A percentile compares a stretch with the other conserved stretches of the same genome.
These are phyloP conservation scores for Ogataea polymorpha DNA, from an alignment of 805 yeast genomes.

Conservation along the genomic window DNA sequence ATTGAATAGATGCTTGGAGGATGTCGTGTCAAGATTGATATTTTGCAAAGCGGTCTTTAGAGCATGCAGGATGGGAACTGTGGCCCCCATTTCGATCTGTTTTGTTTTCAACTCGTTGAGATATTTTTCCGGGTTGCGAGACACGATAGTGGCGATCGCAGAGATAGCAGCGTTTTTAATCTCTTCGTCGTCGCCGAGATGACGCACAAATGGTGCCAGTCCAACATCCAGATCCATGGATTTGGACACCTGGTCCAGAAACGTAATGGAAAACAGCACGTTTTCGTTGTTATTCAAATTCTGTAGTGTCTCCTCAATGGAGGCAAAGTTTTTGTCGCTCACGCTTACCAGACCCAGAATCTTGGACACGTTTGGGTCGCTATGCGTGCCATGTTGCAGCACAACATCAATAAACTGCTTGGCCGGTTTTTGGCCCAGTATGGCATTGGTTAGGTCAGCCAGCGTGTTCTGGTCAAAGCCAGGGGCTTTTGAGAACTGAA, in stretches of 20 bases:
- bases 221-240: constrained; percentile 32
- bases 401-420: constrained; percentile 15
- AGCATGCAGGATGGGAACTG: constrained; percentile 9
- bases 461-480: constrained; percentile 21
- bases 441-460: constrained; percentile 17
- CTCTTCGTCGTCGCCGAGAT: constrained; percentile 32
- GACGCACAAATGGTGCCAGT: constrained; percentile 36
- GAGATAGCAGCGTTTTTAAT: constrained; percentile 48
- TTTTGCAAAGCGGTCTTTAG: constrained; percentile 12
- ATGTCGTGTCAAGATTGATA: constrained; percentile 6
- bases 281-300: constrained; percentile 21
- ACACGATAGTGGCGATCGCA: constrained; percentile 49
- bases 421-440: constrained; percentile 13
- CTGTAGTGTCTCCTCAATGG: constrained; percentile 18
- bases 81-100: constrained; percentile 10
- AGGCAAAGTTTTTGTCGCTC: constrained; percentile 31
- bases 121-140: constrained; percentile 37
- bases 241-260: constrained; percentile 50
- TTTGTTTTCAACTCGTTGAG: constrained; percentile 39
- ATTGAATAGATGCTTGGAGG: constrained; percentile 11
- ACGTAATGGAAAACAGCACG: constrained; percentile 34
- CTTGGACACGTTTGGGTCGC: constrained; percentile 27
- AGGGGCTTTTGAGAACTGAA: constrained; percentile 15
- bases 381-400: constrained; percentile 17
- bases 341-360: constrained; percentile 35